Evolutionary conservation across 371 early-diverging fungal genomes (phyloP), one percentile per base, ranked within the genome.

Genomic region (Zychaea mexicana): DNA sequence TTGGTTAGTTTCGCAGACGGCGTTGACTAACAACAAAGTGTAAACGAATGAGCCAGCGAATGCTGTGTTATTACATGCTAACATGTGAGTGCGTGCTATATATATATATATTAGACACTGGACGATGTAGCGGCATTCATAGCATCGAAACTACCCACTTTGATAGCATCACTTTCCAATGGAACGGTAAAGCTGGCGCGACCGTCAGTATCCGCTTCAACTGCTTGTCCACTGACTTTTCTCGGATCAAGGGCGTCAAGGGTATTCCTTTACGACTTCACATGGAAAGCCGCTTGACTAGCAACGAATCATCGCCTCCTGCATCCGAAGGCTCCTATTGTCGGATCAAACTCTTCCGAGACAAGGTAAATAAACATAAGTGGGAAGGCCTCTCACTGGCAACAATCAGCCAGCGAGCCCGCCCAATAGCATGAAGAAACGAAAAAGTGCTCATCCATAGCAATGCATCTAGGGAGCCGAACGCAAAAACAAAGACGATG

Each of bases 191-290:
- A 33, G 69, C 78, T 12, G 87, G 88, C 6, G 88, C 88, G 39
- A 87, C 82, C 52, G 73, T 91, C 19, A 73, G 81, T 65, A 63
- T 90, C 12, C 81, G 84, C 38, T 89, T 91, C 72, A 88, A 89
- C 66, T 89, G 89, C 63, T 69, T 91, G 9, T 90, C 90, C 2
- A 91, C 92, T 2, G 92, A 91, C 60, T 91, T 91, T 64, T 86
- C 88, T 27, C 72, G 88, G 3, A 87, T 90, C 67, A 91, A 91
- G 69, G 92, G 92, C 19, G 88, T 91, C 68, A 91, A n/a, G n/a
- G n/a, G n/a, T n/a, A 90, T 90, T 53, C 88, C 90, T 7, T 68
- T 91, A 27, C 83, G 90, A 3, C 71, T 89, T 17, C 84, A 85
- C 58, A 74, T 85, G 30, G 83, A 87, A 63, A 86, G 45, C n/a